Evolutionary conservation across 371 early-diverging fungal genomes (phyloP).

Genomic region (Gilbertella persicaria): DNA sequence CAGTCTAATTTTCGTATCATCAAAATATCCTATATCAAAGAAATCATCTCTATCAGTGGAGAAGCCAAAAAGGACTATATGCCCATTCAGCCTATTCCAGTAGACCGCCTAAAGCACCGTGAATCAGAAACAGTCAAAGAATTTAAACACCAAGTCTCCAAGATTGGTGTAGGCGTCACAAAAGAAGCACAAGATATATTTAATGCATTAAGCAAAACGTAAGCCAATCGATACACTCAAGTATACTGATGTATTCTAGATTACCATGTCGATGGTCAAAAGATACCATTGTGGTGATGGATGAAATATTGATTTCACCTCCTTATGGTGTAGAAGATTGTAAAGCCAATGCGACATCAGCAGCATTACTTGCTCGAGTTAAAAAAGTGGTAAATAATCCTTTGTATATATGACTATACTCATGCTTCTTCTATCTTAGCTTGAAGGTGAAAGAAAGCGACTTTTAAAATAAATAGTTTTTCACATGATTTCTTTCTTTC

Average conservation of each 20-base stretch:
- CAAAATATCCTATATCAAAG: constrained; percentile 64
- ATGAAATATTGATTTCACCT: constrained; percentile 78
- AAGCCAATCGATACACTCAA: constrained; percentile 19
- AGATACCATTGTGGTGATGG: constrained; percentile 78
- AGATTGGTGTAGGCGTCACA: constrained; percentile 82
- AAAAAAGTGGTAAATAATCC: constrained; percentile 70
- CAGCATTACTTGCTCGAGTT: constrained; percentile 67
- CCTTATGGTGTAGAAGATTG: constrained; percentile 78
- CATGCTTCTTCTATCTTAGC: constrained; percentile 23
- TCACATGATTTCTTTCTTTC: background rate
- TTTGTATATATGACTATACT: too few relatives aligned
- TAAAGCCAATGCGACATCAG: constrained; percentile 55
- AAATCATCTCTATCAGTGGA: constrained; percentile 33
- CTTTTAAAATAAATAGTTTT: constrained; percentile 21
- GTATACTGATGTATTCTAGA: constrained; percentile 25
- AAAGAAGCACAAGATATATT: constrained; percentile 79
- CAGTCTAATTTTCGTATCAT: constrained; percentile 53
- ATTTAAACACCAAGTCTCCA: constrained; percentile 61
- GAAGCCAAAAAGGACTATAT: constrained; percentile 13
- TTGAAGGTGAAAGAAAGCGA: constrained; percentile 61
- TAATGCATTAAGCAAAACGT: constrained; percentile 83
- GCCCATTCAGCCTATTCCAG: constrained; percentile 39
- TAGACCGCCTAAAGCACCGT: constrained; percentile 62
- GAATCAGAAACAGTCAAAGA: constrained; percentile 62
- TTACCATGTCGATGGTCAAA: constrained; percentile 84